These are phyloP conservation scores for Ogataea chonburiensis DNA, from an alignment of 805 yeast genomes.

Conservation along the genomic window DNA sequence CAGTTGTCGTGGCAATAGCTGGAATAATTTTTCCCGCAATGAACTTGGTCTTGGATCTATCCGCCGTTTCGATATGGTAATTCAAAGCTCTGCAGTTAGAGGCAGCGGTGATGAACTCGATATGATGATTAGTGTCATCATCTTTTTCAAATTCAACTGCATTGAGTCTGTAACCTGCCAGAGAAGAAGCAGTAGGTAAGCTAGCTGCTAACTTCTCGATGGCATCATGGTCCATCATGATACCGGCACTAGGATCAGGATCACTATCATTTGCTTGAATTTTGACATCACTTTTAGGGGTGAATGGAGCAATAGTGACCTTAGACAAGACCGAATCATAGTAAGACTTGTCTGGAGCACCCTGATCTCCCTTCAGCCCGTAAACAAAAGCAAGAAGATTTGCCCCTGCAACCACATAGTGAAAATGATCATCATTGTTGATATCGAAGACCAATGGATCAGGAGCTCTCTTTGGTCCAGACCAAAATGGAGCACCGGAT, in stretches of 20 bases:
- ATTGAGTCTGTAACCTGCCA: slow-evolving; percentile 81
- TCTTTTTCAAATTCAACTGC: slow-evolving; percentile 98
- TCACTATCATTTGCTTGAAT: slow-evolving; percentile 87
- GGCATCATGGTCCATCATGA: slow-evolving; percentile 56
- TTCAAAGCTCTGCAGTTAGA: slow-evolving; percentile 94
- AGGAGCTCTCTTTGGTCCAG: slow-evolving; percentile 97
- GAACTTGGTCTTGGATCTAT: slow-evolving; percentile 85
- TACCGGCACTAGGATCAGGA: slow-evolving; percentile 74
- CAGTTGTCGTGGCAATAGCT: slow-evolving; percentile 99
- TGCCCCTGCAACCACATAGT: slow-evolving; percentile 86
- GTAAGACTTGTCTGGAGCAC: slow-evolving; percentile 44
- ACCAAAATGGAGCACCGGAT: slow-evolving; percentile 93
- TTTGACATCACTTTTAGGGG: slow-evolving; percentile 70
- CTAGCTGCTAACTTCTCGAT: slow-evolving; percentile 67
- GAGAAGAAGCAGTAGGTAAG: slow-evolving; percentile 82
- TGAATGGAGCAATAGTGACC: slow-evolving; percentile 58
- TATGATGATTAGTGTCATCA: slow-evolving; percentile 95
- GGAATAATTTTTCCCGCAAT: slow-evolving; percentile 99
- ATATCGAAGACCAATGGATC: slow-evolving; percentile 77
- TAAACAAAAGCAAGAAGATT: slow-evolving; percentile 86
- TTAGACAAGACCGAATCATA: slow-evolving; percentile 55
- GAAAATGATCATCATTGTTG: slow-evolving; percentile 71
- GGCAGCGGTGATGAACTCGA: slow-evolving; percentile 93
- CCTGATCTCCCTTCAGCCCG: slow-evolving; percentile 77
- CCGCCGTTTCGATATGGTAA: slow-evolving; percentile 86